phyloP scores from a whole-genome alignment of 2,329 filamentous ascomycete genomes.

The Didymella lethalis region DNA sequence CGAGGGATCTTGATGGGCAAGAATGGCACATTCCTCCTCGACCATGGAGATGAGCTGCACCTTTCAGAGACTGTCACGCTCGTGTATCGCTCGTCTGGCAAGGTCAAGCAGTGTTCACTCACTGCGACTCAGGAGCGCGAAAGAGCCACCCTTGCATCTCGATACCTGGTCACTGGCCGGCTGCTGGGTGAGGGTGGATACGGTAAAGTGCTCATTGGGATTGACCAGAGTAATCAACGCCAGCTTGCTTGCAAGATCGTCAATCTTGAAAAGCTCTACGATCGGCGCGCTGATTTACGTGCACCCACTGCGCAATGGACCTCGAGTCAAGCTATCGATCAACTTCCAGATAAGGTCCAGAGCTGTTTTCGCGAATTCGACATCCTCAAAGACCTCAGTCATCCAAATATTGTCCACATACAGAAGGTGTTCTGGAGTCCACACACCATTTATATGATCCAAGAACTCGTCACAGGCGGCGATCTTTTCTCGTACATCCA shows the following conservation, averaged over 20 bases:
- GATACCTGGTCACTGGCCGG: conserved; percentile 60
- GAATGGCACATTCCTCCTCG: conserved; percentile 53
- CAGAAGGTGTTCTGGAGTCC: conserved; percentile 64
- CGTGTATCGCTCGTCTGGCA: conserved; percentile 31
- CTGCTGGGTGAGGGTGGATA: conserved; percentile 63
- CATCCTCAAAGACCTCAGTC: conserved; percentile 61
- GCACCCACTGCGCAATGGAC: conserved; percentile 12
- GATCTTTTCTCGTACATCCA: conserved; percentile 68
- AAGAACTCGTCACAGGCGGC: conserved; percentile 66
- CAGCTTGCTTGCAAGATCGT: conserved; percentile 76
- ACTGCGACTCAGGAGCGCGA: conserved; percentile 44
- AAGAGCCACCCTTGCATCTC: conserved; percentile 55
- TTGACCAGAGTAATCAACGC: conserved; percentile 60
- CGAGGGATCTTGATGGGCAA: conserved; percentile 43
- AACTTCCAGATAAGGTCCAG: conserved; percentile 35
- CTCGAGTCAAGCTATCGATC: conserved; percentile 17
- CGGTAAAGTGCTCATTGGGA: conserved; percentile 63
- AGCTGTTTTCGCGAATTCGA: conserved; percentile 54
- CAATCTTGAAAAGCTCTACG: conserved; percentile 52
- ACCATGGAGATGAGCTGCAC: conserved; percentile 54
- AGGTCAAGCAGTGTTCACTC: conserved; percentile 23
- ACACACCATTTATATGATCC: conserved; percentile 66
- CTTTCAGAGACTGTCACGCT: conserved; percentile 41
- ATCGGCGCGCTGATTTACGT: conserved; percentile 13
- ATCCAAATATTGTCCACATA: conserved; percentile 67